These are phyloP conservation scores for Vicia faba DNA, from an alignment of 306 rosid genomes.

Conservation along the genomic window DNA sequence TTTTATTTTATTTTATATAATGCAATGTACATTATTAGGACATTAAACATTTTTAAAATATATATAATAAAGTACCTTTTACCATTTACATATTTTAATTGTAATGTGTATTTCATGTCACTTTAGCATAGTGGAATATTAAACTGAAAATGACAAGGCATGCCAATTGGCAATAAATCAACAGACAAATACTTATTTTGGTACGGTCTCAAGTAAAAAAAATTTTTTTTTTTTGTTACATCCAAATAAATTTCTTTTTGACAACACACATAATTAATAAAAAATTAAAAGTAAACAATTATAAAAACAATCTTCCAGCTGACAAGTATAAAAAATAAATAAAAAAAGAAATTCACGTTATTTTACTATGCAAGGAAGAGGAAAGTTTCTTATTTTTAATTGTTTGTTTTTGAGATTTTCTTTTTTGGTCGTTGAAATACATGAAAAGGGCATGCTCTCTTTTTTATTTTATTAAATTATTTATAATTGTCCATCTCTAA, in stretches of 20 bases:
- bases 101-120: constrained; percentile 2
- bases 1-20: background rate
- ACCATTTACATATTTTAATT: background rate
- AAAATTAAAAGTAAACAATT: background rate
- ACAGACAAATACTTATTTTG: too few species aligned
- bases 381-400: background rate
- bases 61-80: background rate
- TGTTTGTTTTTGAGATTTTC: background rate
- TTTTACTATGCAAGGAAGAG: background rate
- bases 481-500: constrained; percentile 19
- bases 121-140: background rate
- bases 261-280: background rate
- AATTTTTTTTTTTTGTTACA: background rate
- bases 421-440: constrained; percentile 14
- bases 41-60: background rate
- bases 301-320: too few species aligned
- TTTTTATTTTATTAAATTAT: background rate
- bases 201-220: too few species aligned
- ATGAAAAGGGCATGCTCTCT: background rate
- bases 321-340: too few species aligned
- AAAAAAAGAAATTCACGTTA: too few species aligned
- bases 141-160: background rate
- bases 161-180: background rate
- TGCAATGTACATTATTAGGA: constrained; percentile 17
- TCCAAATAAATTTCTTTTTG: background rate